Conservation (phyloP, 2,329 filamentous ascomycete species). For the Fusarium ambrosium region DNA sequence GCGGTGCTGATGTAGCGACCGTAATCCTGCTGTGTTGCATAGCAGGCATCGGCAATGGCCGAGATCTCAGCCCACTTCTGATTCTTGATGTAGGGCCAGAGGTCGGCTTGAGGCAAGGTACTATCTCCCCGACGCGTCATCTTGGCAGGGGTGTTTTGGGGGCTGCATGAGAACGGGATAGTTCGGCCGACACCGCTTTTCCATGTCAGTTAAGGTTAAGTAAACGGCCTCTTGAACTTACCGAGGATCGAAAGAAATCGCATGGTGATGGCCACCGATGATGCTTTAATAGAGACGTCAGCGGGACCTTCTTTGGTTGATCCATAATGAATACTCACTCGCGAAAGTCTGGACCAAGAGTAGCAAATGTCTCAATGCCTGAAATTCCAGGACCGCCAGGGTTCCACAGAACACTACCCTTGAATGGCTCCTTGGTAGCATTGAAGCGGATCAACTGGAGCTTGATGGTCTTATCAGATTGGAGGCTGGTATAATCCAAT, state of each 20-base stretch:
- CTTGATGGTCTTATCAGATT: constrained; percentile 45
- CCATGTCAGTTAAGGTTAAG: background rate
- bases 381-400: constrained; percentile 52
- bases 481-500: constrained; percentile 52
- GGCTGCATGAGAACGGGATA: constrained; percentile 32
- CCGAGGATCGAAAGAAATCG: constrained; percentile 41
- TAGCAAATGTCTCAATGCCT: constrained; percentile 26
- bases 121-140: constrained; percentile 13
- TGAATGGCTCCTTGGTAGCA: constrained; percentile 45
- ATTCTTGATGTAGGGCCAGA: constrained; percentile 23
- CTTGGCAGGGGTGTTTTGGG: background rate
- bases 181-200: constrained; percentile 33
- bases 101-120: constrained; percentile 12
- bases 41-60: constrained; percentile 40
- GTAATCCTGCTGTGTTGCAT: constrained; percentile 38
- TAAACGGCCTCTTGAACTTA: background rate
- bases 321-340: background rate
- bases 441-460: constrained; percentile 50
- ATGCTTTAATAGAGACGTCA: constrained; percentile 12
- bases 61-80: constrained; percentile 11
- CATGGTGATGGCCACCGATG: constrained; percentile 28
- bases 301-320: rapidly evolving
- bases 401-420: constrained; percentile 55
- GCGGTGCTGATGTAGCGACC: constrained; percentile 51
- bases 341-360: constrained; percentile 24